Percentiles rank a stretch among this genome's conserved stretches.
These are phyloP conservation scores for Diaporthe sp. DNA, from an alignment of 2,329 filamentous ascomycete species.

Conservation along the genomic window DNA sequence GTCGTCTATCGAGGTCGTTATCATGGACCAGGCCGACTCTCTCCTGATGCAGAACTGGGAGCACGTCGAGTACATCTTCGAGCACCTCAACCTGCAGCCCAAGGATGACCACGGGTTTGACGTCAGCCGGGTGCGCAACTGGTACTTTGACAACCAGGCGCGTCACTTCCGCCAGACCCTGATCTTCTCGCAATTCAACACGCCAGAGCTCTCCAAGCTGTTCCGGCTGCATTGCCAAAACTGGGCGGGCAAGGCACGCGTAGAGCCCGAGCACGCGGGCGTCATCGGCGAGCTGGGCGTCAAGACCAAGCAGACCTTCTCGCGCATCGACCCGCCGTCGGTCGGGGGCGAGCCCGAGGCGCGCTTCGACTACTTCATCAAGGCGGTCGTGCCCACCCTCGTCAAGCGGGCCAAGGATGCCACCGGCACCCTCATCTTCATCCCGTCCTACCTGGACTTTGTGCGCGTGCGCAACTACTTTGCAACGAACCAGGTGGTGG, in stretches of 20 bases:
- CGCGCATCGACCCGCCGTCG: conserved; percentile 79
- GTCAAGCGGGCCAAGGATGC: conserved; percentile 73
- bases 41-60: conserved; percentile 99
- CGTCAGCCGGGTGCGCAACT: conserved; percentile 87
- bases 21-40: conserved; percentile 92
- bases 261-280: conserved; percentile 75
- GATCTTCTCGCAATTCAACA: conserved; percentile 83
- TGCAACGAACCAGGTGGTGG: conserved; percentile 71
- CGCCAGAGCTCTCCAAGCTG: conserved; percentile 86
- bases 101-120: conserved; percentile 92
- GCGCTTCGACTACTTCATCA: conserved; percentile 91
- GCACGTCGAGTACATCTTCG: conserved; percentile 91
- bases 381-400: conserved; percentile 81
- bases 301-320: conserved; percentile 87
- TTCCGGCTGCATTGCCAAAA: conserved; percentile 83
- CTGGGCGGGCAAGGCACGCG: conserved; percentile 80
- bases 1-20: conserved; percentile 89
- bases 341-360: conserved; percentile 84
- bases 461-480: conserved; percentile 94
- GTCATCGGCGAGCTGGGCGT: conserved; percentile 79
- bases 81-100: conserved; percentile 90
- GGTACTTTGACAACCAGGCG: conserved; percentile 92
- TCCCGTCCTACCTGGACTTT: conserved; percentile 95
- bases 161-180: conserved; percentile 87
- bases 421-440: conserved; percentile 83